A percentile compares a stretch with the other conserved stretches of the same genome.
phyloP scores from a whole-genome alignment of 768 basidiomycete genomes.

The Macrolepiota fuliginosa region DNA sequence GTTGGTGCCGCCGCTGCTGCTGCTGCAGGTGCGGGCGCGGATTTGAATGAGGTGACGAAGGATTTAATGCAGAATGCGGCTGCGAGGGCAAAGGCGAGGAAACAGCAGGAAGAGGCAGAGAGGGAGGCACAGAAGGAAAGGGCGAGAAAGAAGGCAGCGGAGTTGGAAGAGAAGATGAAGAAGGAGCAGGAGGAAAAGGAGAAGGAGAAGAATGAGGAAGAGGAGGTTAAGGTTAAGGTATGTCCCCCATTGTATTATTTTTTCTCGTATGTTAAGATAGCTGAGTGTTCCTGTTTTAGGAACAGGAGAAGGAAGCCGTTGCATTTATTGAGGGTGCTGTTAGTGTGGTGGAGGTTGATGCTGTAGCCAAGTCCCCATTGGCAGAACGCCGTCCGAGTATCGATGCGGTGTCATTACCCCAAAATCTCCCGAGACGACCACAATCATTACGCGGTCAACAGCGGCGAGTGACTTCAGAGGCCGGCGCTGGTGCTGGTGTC shows the following conservation, averaged over 20 bases:
- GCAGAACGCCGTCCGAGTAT: constrained; percentile 1
- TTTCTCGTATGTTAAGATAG: not conserved
- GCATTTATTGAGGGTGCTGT: constrained; percentile 48
- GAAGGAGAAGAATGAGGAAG: constrained; percentile 18
- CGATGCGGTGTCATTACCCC: constrained; percentile 11
- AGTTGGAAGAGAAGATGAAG: constrained; percentile 68
- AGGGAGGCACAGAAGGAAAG: constrained; percentile 78
- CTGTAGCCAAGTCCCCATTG: not conserved
- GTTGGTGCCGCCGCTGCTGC: constrained; percentile 23
- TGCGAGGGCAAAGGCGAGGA: constrained; percentile 74
- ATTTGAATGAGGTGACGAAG: constrained; percentile 67
- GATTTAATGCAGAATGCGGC: constrained; percentile 83
- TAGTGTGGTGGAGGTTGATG: constrained; percentile 17
- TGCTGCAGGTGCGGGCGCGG: constrained; percentile 37
- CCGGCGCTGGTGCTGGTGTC: constrained; percentile 12
- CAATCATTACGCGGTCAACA: constrained; percentile 28
- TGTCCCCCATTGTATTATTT: not conserved
- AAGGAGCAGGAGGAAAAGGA: constrained; percentile 33
- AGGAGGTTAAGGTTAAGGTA: constrained; percentile 12
- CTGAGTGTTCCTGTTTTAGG: not conserved
- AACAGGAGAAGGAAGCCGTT: constrained; percentile 35
- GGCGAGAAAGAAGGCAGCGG: constrained; percentile 75
- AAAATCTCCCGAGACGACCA: constrained; percentile 24
- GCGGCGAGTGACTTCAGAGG: constrained; percentile 23
- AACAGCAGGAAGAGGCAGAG: constrained; percentile 82